Base-by-base conservation (phyloP, 306 rosid species). In the Senna tora region DNA sequence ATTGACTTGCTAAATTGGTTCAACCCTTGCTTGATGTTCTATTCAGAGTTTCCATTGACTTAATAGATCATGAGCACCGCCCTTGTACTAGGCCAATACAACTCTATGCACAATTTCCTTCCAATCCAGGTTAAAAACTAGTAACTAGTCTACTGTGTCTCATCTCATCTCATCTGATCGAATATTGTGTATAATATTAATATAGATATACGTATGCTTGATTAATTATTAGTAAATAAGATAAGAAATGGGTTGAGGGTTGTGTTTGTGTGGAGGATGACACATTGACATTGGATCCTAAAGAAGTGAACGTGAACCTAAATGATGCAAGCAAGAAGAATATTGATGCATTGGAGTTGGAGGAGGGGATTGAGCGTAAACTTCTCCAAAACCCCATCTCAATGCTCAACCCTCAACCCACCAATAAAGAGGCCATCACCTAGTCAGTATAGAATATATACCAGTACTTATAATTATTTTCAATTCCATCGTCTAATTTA, bases 21-120 rank as follows among this genome's bases (percentile, higher is more conserved):
- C 30, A 25, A 25, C 30, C 30, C 30, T 25, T 25, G 30, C 30
- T 20, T 73, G 78, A 74, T n/a, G 30, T 63, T 39, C 78, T 74
- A 4, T 19, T 74, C 38, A 39, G 72, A 42, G 72, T 66, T 62
- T 52, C 72, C 1, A 56, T 41, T 28, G 78, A 65, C 71, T 52
- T 65, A 52, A 65, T 74, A 11, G 78, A 74, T 16, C n/a, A 74
- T 39, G 28, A 64, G 47, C 78, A 36, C 72, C 5, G 47, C 63
- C 14, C 42, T 65, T 10, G 21, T 65, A 22, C 63, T 75, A 5
- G 73, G 66, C 1, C 30, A 12, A 2, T 5, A 15, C 49, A 65
- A 74, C 17, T 64, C 65, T 12, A 28, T 9, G 34, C 49, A 25
- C 54, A 75, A 75, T 54, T 75, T 63, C 50, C 79, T 65, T 13